Conservation (phyloP, 1,284 basidiomycete genomes). For the Cystobasidium slooffiae region DNA sequence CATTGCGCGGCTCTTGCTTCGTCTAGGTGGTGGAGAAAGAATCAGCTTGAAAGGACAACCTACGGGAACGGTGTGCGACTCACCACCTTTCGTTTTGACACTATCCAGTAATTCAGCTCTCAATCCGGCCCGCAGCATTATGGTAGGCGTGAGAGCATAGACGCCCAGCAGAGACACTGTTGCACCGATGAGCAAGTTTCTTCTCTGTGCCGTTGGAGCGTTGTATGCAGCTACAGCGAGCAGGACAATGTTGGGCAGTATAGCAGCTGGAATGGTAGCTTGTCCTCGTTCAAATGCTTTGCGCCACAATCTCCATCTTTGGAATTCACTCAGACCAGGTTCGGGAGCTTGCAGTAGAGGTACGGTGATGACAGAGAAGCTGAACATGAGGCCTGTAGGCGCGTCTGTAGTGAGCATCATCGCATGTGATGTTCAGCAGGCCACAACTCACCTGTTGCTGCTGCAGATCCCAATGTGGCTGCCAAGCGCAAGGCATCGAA, state of each 20-base stretch:
- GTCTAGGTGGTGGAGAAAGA: not conserved
- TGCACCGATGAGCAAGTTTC: slow-evolving; percentile 3
- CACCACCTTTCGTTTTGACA: slow-evolving; percentile 25
- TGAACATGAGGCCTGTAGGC: slow-evolving; percentile 9
- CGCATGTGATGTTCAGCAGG: not conserved
- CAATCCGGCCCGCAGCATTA: slow-evolving; percentile 16
- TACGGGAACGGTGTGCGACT: not conserved
- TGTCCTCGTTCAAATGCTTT: slow-evolving; percentile 27
- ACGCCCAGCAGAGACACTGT: slow-evolving; percentile 6
- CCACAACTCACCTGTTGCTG: slow-evolving; percentile 1
- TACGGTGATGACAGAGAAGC: slow-evolving; percentile 26
- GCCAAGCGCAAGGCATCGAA: slow-evolving; percentile 5
- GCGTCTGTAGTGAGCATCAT: not conserved
- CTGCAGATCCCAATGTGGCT: slow-evolving; percentile 6
- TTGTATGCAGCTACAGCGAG: slow-evolving; percentile 18
- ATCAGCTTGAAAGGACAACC: not conserved
- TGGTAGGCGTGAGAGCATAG: slow-evolving; percentile 5
- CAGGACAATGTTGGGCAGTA: not conserved
- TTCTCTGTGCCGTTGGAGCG: not conserved
- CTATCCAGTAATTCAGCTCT: slow-evolving; percentile 20
- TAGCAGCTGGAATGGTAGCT: slow-evolving; percentile 23
- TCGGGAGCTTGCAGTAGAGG: slow-evolving; percentile 23
- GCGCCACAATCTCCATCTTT: slow-evolving; percentile 29
- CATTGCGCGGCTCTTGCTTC: slow-evolving; percentile 9
- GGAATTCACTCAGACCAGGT: slow-evolving; percentile 1